Percentiles rank a stretch among this genome's conserved stretches.
These are phyloP conservation scores for Bolboschoenoplectus hybrid DNA, from an alignment of 202 grass and related monocot genomes.

Conservation along the genomic window DNA sequence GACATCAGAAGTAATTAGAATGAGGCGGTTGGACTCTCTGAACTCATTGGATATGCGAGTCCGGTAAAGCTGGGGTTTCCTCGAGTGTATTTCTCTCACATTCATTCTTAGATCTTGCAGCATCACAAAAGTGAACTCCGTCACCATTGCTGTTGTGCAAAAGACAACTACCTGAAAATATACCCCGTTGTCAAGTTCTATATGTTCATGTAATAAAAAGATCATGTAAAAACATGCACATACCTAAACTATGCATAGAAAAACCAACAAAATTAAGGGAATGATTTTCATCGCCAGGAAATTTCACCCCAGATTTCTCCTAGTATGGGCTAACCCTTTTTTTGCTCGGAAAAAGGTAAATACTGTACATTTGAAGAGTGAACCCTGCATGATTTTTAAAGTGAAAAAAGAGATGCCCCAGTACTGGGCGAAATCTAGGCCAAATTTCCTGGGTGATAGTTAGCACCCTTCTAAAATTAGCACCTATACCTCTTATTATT, in stretches of 20 bases:
- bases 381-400: not conserved
- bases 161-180: slow-evolving; percentile 79
- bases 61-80: slow-evolving; percentile 89
- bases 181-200: not conserved
- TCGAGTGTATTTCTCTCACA: slow-evolving; percentile 90
- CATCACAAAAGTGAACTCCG: slow-evolving; percentile 87
- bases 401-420: not conserved
- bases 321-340: not conserved
- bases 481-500: not conserved
- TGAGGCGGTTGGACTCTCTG: slow-evolving; percentile 62
- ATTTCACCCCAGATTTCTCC: not conserved
- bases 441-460: not conserved
- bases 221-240: not conserved
- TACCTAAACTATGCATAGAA: not conserved
- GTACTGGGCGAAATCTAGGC: not conserved
- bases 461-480: not conserved
- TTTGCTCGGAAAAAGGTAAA: not conserved
- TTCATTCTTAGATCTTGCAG: slow-evolving; percentile 89
- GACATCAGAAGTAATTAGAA: slow-evolving; percentile 94
- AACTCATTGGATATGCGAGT: slow-evolving; percentile 89
- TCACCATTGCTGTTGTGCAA: slow-evolving; percentile 87
- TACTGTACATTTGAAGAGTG: not conserved
- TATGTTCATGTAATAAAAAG: not conserved
- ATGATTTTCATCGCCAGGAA: not conserved
- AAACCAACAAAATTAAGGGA: not conserved